Evolutionary conservation across 306 rosid species (phyloP), one percentile per base, ranked within the genome.

Genomic region (Begonia fuchsioides): DNA sequence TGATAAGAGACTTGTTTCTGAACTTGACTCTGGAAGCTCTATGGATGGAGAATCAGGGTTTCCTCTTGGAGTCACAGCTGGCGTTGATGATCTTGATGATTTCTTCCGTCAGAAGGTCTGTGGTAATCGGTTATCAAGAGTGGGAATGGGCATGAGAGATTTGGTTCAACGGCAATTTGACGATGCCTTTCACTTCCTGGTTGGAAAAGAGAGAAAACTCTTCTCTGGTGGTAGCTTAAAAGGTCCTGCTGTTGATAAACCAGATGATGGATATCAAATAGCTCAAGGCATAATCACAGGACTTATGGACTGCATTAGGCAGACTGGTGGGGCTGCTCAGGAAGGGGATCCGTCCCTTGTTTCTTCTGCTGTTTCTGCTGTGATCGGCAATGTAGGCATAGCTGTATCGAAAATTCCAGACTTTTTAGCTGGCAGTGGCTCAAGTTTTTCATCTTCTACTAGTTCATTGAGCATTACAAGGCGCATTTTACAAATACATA

Each of bases 241-340:
- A 75, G 76, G 69, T 49, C 66, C 77, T 38, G 49, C 69, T 52
- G 47, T 72, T 14, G 98, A 90, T 68, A 85, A 90, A 71, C 78
- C 84, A 80, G 95, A 85, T 57, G 82, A 85, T 39, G 92, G 87
- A 52, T 75, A 65, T 73, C 95, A 79, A 65, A 71, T 79, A 55
- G 82, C 95, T 62, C 95, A 77, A 60, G 76, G 72, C 52, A 73
- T 81, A 62, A 83, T 76, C 41, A 52, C 62, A 53, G 85, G 84
- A 39, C 50, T 90, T 56, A 90, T 85, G 64, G 94, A 90, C 18
- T 76, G 94, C 69, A 78, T 90, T 54, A 72, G 82, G 79, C 94
- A 90, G 63, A 90, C 98, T 35, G 95, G 94, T 38, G 98, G 95
- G 67, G 98, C 98, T 64, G 98, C 98, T 63, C 98, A 90, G 68